A percentile compares a stretch with the other conserved stretches of the same genome.
These are phyloP conservation scores for Pseudogymnoascus sp. DNA, from an alignment of 2,329 filamentous ascomycete genomes.

Conservation along the genomic window DNA sequence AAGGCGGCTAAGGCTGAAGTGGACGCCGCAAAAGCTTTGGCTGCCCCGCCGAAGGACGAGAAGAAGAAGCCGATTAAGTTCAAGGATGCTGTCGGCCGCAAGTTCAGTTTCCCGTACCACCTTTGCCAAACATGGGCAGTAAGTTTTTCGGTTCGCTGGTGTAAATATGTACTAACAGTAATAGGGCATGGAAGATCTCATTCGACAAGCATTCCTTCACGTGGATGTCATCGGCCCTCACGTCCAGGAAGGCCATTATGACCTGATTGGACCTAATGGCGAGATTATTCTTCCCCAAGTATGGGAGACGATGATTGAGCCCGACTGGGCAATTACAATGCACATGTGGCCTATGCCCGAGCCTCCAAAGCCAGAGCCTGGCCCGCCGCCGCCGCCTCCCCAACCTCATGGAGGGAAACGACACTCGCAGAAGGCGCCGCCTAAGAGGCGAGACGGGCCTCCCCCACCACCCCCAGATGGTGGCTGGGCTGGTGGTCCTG, in stretches of 20 bases:
- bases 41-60: conserved; percentile 32
- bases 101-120: conserved; percentile 87
- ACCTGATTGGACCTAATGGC: conserved; percentile 69
- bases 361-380: conserved; percentile 32
- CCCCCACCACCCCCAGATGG: background rate
- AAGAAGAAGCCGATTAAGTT: conserved; percentile 68
- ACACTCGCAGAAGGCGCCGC: conserved; percentile 16
- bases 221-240: conserved; percentile 71
- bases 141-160: conserved; percentile 32
- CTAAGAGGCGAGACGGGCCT: conserved; percentile 18
- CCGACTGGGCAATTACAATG: conserved; percentile 67
- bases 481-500: background rate
- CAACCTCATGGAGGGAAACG: background rate
- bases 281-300: conserved; percentile 77
- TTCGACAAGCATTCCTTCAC: conserved; percentile 76
- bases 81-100: conserved; percentile 84
- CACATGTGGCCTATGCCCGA: conserved; percentile 59
- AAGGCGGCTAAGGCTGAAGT: conserved; percentile 30
- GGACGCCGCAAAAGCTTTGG: conserved; percentile 31
- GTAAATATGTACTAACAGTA: conserved; percentile 22
- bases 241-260: conserved; percentile 72
- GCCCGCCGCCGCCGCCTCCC: conserved; percentile 19
- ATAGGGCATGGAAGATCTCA: conserved; percentile 79
- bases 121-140: conserved; percentile 79
- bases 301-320: conserved; percentile 76